Evolutionary conservation across 2,329 filamentous ascomycete species (phyloP).

Genomic region (Ciborinia camelliae): DNA sequence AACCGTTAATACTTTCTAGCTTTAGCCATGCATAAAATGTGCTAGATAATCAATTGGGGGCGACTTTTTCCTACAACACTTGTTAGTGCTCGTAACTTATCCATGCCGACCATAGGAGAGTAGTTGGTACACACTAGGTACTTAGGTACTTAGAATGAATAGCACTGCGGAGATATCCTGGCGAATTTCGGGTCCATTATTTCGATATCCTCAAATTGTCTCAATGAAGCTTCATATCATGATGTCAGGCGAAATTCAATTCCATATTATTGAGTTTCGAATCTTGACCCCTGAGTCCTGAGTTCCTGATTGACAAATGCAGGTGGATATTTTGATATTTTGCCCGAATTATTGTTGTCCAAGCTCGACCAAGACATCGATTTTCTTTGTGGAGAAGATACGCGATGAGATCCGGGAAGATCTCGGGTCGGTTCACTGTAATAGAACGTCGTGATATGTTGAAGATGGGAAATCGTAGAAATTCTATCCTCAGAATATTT

Average conservation of each 20-base stretch:
- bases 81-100: constrained; percentile 2
- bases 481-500: neutral
- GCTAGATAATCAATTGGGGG: neutral
- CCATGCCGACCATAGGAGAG: neutral
- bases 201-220: neutral
- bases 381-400: constrained; percentile 10
- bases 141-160: too few species aligned
- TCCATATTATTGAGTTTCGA: neutral
- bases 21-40: neutral
- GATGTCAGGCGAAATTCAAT: too few species aligned
- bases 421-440: neutral
- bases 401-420: neutral
- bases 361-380: neutral
- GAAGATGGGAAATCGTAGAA: neutral
- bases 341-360: neutral
- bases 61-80: neutral
- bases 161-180: neutral
- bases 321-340: too few species aligned
- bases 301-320: neutral
- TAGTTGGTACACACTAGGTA: neutral
- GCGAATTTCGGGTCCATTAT: neutral
- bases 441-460: neutral
- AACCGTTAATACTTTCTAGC: neutral
- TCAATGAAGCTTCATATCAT: neutral
- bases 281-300: too few species aligned